These are phyloP conservation scores for Carallia pectinifolia DNA, from an alignment of 345 rosid species.

Conservation along the genomic window DNA sequence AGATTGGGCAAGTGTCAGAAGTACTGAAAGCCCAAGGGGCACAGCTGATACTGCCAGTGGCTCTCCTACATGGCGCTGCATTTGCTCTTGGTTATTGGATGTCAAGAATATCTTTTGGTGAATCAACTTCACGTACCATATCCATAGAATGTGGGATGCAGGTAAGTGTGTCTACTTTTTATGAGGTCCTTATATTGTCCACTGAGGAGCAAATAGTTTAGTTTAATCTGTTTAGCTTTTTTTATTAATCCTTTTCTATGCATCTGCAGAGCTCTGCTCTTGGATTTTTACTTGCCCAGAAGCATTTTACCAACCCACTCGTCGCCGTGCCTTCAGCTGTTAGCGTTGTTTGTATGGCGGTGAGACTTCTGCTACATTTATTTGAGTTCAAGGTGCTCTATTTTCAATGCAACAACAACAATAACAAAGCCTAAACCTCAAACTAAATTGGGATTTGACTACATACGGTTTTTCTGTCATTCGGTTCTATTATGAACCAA, in stretches of 20 bases:
- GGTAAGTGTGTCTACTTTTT: conserved; percentile 31
- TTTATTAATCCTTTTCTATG: not conserved
- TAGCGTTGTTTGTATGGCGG: conserved; percentile 98
- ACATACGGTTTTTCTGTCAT: too few relatives aligned
- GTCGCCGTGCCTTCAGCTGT: conserved; percentile 98
- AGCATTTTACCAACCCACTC: conserved; percentile 86
- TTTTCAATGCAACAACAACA: not conserved
- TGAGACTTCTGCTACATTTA: conserved; percentile 30
- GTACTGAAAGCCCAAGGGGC: conserved; percentile 89
- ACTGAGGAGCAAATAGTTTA: not conserved
- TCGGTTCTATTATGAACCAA: too few relatives aligned
- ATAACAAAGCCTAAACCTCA: too few relatives aligned
- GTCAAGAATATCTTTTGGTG: conserved; percentile 80
- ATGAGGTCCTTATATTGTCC: not conserved
- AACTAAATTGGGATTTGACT: too few relatives aligned
- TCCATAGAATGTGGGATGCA: conserved; percentile 99
- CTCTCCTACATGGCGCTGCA: conserved; percentile 74
- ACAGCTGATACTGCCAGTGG: conserved; percentile 83
- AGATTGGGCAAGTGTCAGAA: conserved; percentile 81
- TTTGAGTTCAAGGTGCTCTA: not conserved
- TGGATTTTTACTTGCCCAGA: conserved; percentile 93
- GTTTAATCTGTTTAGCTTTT: not conserved
- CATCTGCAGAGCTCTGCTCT: conserved; percentile 85
- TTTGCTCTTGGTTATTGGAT: conserved; percentile 87
- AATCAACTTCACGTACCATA: conserved; percentile 96